These are phyloP conservation scores for Lactarius pseudohatsudake DNA, from an alignment of 768 basidiomycete genomes.

Conservation along the genomic window DNA sequence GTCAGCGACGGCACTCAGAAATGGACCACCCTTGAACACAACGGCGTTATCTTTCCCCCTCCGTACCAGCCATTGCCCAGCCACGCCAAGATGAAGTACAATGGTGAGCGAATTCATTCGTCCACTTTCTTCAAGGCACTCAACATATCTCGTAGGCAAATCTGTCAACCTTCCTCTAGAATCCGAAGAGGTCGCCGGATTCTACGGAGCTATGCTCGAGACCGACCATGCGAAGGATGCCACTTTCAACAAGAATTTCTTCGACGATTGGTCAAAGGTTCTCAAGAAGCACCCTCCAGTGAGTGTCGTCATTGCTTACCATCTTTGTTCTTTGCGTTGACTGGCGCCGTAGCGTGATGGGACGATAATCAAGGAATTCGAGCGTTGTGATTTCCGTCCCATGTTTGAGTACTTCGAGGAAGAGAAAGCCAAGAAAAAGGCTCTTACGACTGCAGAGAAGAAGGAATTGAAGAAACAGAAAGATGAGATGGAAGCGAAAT, in stretches of 20 bases:
- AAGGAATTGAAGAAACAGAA: conserved; percentile 85
- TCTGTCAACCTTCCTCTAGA: conserved; percentile 75
- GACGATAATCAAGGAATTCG: conserved; percentile 71
- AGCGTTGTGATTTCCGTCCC: conserved; percentile 88
- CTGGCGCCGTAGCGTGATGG: conserved; percentile 55
- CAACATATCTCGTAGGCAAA: conserved; percentile 53
- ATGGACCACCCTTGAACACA: conserved; percentile 95
- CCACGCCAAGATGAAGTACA: conserved; percentile 90
- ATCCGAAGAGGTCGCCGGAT: conserved; percentile 95
- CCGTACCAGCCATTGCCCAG: conserved; percentile 85
- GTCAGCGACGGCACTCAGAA: conserved; percentile 78
- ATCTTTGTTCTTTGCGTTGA: background rate
- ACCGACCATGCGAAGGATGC: conserved; percentile 88
- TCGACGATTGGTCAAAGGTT: conserved; percentile 80
- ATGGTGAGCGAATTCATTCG: conserved; percentile 55
- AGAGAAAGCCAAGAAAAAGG: conserved; percentile 92
- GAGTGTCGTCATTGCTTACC: conserved; percentile 36
- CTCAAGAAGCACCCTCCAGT: conserved; percentile 84
- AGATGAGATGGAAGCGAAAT: conserved; percentile 82
- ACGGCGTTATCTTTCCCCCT: conserved; percentile 93
- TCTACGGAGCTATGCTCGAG: conserved; percentile 91
- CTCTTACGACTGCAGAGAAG: conserved; percentile 81
- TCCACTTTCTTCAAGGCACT: conserved; percentile 19
- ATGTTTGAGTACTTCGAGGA: conserved; percentile 92
- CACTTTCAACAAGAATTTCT: conserved; percentile 93